Evolutionary conservation across 805 yeast genomes (phyloP).

Genomic region (Yarrowia sp.): DNA sequence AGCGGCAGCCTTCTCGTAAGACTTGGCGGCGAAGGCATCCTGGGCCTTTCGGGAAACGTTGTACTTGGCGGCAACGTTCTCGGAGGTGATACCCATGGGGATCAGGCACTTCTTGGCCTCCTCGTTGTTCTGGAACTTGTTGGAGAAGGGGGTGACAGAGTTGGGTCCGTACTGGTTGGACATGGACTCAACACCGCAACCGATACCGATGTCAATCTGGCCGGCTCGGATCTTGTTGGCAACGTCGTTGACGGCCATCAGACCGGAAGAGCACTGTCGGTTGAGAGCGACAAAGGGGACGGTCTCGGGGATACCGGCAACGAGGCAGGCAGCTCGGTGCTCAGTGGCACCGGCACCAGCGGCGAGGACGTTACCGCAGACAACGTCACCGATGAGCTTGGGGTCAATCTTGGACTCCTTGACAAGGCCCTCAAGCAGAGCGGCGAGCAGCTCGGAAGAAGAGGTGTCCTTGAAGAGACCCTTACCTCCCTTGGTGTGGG

Average conservation of each 20-base stretch:
- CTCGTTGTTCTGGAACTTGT: constrained; percentile 43
- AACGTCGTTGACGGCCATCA: constrained; percentile 84
- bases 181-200: constrained; percentile 94
- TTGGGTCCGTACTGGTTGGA: constrained; percentile 81
- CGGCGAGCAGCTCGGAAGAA: constrained; percentile 71
- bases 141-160: constrained; percentile 61
- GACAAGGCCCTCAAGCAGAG: constrained; percentile 61
- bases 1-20: constrained; percentile 77
- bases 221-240: constrained; percentile 85
- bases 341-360: constrained; percentile 93
- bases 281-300: constrained; percentile 80
- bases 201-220: constrained; percentile 87
- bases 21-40: constrained; percentile 84
- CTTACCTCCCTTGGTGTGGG: constrained; percentile 80
- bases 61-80: constrained; percentile 74
- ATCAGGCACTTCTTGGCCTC: constrained; percentile 73
- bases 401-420: constrained; percentile 51
- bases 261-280: constrained; percentile 93
- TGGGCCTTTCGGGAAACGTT: constrained; percentile 65
- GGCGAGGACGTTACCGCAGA: constrained; percentile 88
- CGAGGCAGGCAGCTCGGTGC: constrained; percentile 86
- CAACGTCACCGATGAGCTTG: constrained; percentile 71
- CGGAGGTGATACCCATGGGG: constrained; percentile 97
- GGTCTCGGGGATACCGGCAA: constrained; percentile 83
- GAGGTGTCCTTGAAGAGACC: constrained; percentile 82